phyloP scores from a whole-genome alignment of 2,329 filamentous ascomycete species.

The Fusarium pilosicola region DNA sequence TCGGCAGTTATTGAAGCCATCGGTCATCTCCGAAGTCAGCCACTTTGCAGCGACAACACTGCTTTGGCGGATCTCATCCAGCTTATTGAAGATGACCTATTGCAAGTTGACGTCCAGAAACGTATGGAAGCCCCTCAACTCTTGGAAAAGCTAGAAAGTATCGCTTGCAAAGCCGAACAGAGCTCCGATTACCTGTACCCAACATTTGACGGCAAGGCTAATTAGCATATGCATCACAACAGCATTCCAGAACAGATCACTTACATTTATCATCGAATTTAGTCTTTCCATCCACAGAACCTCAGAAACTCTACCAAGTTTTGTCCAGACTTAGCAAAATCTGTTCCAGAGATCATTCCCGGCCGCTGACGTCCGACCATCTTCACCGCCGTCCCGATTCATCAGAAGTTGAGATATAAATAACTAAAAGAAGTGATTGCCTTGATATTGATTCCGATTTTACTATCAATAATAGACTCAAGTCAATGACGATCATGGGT shows the following conservation, averaged over 20 bases:
- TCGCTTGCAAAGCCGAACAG: not conserved
- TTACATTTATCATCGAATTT: accelerated
- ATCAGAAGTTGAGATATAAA: too few species aligned
- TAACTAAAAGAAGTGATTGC: too few species aligned
- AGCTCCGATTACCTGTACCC: not conserved
- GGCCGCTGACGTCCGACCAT: too few species aligned
- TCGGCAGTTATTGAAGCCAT: slow-evolving; percentile 1
- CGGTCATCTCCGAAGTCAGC: not conserved
- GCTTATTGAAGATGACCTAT: not conserved
- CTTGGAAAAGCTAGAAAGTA: not conserved
- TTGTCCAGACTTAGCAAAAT: not conserved
- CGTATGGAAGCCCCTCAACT: not conserved
- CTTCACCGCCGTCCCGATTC: too few species aligned
- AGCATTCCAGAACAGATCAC: not conserved
- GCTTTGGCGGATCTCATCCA: slow-evolving; percentile 5
- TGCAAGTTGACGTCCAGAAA: not conserved
- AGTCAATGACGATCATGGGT: too few species aligned
- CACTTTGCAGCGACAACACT: not conserved
- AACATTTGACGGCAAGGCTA: not conserved
- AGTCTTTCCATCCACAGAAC: too few species aligned
- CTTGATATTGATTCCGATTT: too few species aligned
- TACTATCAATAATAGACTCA: too few species aligned
- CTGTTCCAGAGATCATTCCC: too few species aligned
- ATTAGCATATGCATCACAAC: not conserved
- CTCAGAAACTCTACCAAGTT: not conserved